A percentile compares a stretch with the other conserved stretches of the same genome.
Evolutionary conservation across 371 early-diverging fungal genomes (phyloP).

Genomic region (Mucor indicus): DNA sequence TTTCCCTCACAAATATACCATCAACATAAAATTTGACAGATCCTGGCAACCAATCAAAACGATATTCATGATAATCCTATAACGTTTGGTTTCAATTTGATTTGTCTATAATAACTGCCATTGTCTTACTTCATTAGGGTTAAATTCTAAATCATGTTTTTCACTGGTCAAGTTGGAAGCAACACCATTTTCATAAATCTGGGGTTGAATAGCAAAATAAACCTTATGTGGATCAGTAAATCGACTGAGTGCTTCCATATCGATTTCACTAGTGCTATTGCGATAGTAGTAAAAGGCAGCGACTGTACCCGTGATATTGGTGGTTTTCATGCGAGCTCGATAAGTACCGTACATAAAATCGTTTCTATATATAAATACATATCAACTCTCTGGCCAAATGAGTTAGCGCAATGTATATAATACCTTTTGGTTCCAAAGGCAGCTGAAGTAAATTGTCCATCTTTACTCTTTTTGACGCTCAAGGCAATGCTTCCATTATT

Average conservation of each 20-base stretch:
- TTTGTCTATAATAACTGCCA: neutral
- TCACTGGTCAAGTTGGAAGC: slow-evolving; percentile 33
- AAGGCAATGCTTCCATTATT: slow-evolving; percentile 20
- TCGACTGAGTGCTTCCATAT: slow-evolving; percentile 39
- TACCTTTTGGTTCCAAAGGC: slow-evolving; percentile 41
- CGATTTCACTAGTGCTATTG: slow-evolving; percentile 38
- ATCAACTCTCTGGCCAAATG: neutral
- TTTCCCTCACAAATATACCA: slow-evolving; percentile 13
- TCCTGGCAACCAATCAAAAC: slow-evolving; percentile 42
- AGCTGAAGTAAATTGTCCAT: slow-evolving; percentile 22
- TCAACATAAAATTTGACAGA: slow-evolving; percentile 36
- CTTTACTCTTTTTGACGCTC: slow-evolving; percentile 7
- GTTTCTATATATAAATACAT: slow-evolving; percentile 7
- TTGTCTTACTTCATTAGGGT: slow-evolving; percentile 27
- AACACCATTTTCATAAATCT: slow-evolving; percentile 32
- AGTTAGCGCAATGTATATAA: neutral
- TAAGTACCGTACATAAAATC: slow-evolving; percentile 46
- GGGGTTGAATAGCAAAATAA: slow-evolving; percentile 41
- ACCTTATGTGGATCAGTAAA: slow-evolving; percentile 28
- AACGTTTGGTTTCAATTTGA: too few species aligned
- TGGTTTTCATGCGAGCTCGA: slow-evolving; percentile 30
- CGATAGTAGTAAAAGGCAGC: slow-evolving; percentile 38
- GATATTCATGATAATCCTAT: slow-evolving; percentile 43
- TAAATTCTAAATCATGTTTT: slow-evolving; percentile 19
- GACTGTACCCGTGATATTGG: slow-evolving; percentile 37